A percentile compares a stretch with the other conserved stretches of the same genome.
These are phyloP conservation scores for Cynanchum wilfordii DNA, from an alignment of 257 asterid species.

Conservation along the genomic window DNA sequence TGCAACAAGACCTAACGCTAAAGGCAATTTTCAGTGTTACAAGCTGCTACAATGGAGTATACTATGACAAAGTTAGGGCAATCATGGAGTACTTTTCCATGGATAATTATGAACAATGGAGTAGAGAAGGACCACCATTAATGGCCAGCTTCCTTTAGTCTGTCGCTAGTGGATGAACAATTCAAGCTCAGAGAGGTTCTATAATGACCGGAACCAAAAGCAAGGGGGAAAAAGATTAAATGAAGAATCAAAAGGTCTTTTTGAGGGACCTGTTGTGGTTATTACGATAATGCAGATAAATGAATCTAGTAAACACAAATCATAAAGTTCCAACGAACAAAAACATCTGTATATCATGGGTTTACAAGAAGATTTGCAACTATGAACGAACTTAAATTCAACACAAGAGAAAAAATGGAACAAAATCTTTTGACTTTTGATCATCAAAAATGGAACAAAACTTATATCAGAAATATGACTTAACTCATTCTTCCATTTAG, in stretches of 20 bases:
- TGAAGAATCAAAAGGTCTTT: background rate
- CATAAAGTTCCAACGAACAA: background rate
- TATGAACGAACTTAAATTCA: background rate
- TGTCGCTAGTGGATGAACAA: background rate
- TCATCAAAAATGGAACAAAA: too few species aligned
- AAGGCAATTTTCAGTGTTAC: background rate
- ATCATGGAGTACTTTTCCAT: conserved; percentile 2
- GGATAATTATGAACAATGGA: conserved; percentile 7
- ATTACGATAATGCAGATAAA: background rate
- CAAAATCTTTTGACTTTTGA: too few species aligned
- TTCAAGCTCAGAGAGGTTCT: background rate
- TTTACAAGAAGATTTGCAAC: background rate
- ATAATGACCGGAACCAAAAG: background rate
- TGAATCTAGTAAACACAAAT: background rate
- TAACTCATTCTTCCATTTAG: background rate
- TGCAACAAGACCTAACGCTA: background rate
- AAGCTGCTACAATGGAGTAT: background rate
- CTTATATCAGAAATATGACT: background rate
- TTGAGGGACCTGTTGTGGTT: background rate
- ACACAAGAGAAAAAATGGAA: too few species aligned
- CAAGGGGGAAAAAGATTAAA: background rate
- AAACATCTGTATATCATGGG: background rate
- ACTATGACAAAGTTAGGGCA: background rate
- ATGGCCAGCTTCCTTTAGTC: background rate
- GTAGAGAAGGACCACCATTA: background rate